phyloP scores from a whole-genome alignment of 441 rosid genomes.

The Iberis amara region DNA sequence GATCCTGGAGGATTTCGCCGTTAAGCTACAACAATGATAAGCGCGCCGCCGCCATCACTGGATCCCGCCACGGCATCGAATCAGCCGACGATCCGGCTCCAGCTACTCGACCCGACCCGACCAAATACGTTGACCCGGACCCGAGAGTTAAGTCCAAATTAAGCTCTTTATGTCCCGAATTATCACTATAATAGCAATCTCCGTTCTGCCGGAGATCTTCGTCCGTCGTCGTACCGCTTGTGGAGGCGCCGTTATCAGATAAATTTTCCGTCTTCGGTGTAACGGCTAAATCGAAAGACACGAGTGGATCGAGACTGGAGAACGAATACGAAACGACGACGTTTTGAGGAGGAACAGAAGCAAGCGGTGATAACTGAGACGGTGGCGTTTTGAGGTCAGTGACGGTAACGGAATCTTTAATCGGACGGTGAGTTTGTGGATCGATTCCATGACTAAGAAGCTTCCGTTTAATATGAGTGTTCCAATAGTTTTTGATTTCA shows the following conservation, averaged over 20 bases:
- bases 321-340: conserved; percentile 21
- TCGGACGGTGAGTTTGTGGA: conserved; percentile 60
- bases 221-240: conserved; percentile 51
- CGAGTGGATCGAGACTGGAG: neutral
- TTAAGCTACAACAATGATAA: conserved; percentile 46
- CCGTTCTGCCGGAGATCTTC: conserved; percentile 37
- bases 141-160: conserved; percentile 57
- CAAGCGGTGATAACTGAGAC: conserved; percentile 6
- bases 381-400: conserved; percentile 19
- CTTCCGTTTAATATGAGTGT: conserved; percentile 64
- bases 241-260: conserved; percentile 25
- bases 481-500: conserved; percentile 72
- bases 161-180: conserved; percentile 26
- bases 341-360: conserved; percentile 8
- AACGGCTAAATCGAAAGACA: conserved; percentile 3
- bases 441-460: conserved; percentile 67
- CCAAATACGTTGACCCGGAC: conserved; percentile 22
- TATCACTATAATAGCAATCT: conserved; percentile 16
- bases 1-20: conserved; percentile 1
- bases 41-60: conserved; percentile 27
- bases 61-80: conserved; percentile 30
- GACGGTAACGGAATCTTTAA: conserved; percentile 15
- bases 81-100: conserved; percentile 30
- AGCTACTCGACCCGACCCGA: conserved; percentile 23
- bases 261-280: conserved; percentile 30